A percentile compares a stretch with the other conserved stretches of the same genome.
Conservation (phyloP, 1,284 basidiomycete genomes). For the Cystobasidium slooffiae region DNA sequence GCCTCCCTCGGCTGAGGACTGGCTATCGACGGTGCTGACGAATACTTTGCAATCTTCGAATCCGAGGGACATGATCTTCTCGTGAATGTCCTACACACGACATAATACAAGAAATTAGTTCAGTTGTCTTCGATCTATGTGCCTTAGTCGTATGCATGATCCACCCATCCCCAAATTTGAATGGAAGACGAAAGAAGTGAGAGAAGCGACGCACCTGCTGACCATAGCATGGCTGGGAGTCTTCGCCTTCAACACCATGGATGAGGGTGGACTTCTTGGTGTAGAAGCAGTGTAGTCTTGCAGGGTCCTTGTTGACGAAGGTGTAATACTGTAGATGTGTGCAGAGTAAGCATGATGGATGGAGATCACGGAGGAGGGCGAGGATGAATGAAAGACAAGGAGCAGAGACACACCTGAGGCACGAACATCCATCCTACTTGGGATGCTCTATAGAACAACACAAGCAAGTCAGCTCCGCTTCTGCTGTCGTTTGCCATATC, state of each 20-base stretch:
- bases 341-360: background rate
- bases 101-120: background rate
- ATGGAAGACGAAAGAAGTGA: constrained; percentile 4
- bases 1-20: constrained; percentile 85
- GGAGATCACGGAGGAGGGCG: background rate
- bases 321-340: constrained; percentile 39
- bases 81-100: constrained; percentile 85
- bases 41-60: constrained; percentile 90
- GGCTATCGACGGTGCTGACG: constrained; percentile 59
- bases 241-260: constrained; percentile 94
- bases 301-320: constrained; percentile 81
- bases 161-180: constrained; percentile 19
- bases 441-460: constrained; percentile 21
- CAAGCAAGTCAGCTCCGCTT: background rate
- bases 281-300: constrained; percentile 98
- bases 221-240: constrained; percentile 81
- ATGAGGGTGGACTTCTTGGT: constrained; percentile 96
- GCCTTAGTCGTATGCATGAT: background rate
- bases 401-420: constrained; percentile 35
- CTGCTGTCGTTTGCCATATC: background rate
- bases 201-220: constrained; percentile 71
- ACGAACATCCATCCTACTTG: constrained; percentile 44
- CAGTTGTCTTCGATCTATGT: background rate
- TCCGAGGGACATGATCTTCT: constrained; percentile 88
- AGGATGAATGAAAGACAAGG: background rate